Evolutionary conservation across 768 basidiomycete species (phyloP).

Genomic region (button mushroom (Agaricus bisporus)): DNA sequence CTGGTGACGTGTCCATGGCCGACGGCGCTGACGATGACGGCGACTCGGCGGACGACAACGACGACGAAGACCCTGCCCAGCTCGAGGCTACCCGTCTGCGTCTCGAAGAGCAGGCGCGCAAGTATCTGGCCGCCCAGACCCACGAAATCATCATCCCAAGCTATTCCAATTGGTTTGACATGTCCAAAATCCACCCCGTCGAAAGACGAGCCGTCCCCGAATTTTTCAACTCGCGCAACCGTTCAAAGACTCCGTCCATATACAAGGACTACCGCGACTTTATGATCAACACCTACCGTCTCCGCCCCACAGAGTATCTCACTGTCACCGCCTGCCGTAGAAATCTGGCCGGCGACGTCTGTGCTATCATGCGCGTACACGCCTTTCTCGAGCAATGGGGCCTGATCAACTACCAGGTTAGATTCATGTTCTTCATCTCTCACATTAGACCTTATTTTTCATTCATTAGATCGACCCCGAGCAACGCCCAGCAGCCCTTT

Average conservation of each 20-base stretch:
- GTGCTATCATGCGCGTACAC: conserved; percentile 98
- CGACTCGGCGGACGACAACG: conserved; percentile 75
- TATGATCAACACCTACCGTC: conserved; percentile 97
- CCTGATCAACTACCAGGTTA: conserved; percentile 95
- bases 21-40: conserved; percentile 71
- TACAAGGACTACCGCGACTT: conserved; percentile 99
- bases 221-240: conserved; percentile 95
- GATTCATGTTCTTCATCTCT: conserved; percentile 15
- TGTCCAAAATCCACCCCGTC: conserved; percentile 88
- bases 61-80: conserved; percentile 82
- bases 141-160: conserved; percentile 97
- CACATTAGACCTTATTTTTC: conserved; percentile 1
- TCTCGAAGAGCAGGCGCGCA: conserved; percentile 82
- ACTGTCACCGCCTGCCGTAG: conserved; percentile 96
- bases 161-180: conserved; percentile 97
- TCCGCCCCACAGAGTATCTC: conserved; percentile 91
- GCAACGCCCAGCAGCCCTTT: conserved; percentile 86
- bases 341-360: conserved; percentile 96
- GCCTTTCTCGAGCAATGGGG: conserved; percentile 99
- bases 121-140: conserved; percentile 95
- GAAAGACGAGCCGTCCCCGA: conserved; percentile 92
- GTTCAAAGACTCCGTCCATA: conserved; percentile 92
- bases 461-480: conserved; percentile 86
- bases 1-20: conserved; percentile 69
- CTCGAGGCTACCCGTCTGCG: conserved; percentile 73